Base-by-base conservation (phyloP, 768 basidiomycete genomes). In the Hysterangium stoloniferum region DNA sequence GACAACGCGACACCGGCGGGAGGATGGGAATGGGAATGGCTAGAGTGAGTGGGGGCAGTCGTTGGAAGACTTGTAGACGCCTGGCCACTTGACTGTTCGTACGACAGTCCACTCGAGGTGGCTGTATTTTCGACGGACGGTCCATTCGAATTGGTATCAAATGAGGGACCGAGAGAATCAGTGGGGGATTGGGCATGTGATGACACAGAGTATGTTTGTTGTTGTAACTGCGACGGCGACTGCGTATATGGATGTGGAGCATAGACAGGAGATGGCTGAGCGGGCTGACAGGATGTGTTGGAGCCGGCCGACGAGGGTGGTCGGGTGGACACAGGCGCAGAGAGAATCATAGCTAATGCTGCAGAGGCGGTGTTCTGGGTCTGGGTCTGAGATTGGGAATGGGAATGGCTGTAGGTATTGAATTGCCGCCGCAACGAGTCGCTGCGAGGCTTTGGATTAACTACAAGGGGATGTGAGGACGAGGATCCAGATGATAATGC, bases 311-410 rank as follows among this genome's bases (percentile, higher is more conserved):
- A 71, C 1, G 70, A 66, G 13, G 63, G 25, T 5, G 44, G 15
- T 42, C 61, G 5, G 68, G 66, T 42, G 70, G 68, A 4, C 53
- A 53, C 3, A 70, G 67, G 22, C 63, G 56, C 3, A 22, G 60
- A 58, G 32, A 70, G 56, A 11, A 62, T 35, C 3, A 52, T 47
- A 2, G 59, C 47, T 17, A 52, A 40, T 38, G 32, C 44, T 28
- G 38, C 36, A 52, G 29, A 35, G 44, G 54, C 29, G 12, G 46
- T 22, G 34, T 5, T 37, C 12, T 27, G 27, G 24, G n/a, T n/a
- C n/a, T n/a, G n/a, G n/a, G n/a, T n/a, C n/a, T n/a, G n/a, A n/a
- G n/a, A n/a, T n/a, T n/a, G n/a, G n/a, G n/a, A n/a, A n/a, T n/a
- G n/a, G n/a, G n/a, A n/a, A n/a, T n/a, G n/a, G n/a, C n/a, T n/a